phyloP scores from a whole-genome alignment of 2,329 filamentous ascomycete species.

The Trichoderma sp. region DNA sequence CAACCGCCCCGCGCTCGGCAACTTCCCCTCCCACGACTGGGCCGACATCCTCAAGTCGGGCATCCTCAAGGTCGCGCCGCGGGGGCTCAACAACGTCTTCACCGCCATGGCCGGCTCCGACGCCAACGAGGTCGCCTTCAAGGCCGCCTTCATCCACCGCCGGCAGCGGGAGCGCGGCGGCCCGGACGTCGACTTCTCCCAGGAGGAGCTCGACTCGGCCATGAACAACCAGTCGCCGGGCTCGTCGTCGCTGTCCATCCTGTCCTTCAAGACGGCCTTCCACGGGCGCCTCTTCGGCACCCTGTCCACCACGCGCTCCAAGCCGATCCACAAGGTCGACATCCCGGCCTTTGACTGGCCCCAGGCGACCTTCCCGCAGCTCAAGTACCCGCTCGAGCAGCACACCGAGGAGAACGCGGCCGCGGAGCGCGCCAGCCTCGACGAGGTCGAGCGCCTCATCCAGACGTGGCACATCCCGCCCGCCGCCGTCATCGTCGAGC shows the following conservation, averaged over 20 bases:
- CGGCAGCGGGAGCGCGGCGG: conserved; percentile 81
- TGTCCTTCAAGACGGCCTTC: conserved; percentile 87
- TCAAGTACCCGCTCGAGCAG: conserved; percentile 85
- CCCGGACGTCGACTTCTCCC: conserved; percentile 73
- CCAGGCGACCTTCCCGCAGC: conserved; percentile 78
- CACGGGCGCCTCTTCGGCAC: conserved; percentile 88
- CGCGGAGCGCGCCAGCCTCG: conserved; percentile 78
- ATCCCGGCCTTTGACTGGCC: conserved; percentile 96
- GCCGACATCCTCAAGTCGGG: conserved; percentile 76
- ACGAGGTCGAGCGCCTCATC: conserved; percentile 82
- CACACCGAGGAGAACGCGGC: conserved; percentile 78
- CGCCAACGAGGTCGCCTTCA: conserved; percentile 93
- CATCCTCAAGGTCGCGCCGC: conserved; percentile 79
- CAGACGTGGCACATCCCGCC: conserved; percentile 77
- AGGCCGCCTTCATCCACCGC: conserved; percentile 93
- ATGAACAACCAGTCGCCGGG: conserved; percentile 84
- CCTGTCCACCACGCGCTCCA: conserved; percentile 85
- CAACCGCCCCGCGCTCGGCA: conserved; percentile 86
- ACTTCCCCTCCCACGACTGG: conserved; percentile 89
- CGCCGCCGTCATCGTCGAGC: conserved; percentile 82
- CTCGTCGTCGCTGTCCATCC: conserved; percentile 74
- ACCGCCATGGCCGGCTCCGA: conserved; percentile 88
- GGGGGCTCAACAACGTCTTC: conserved; percentile 85
- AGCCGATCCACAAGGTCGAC: conserved; percentile 92
- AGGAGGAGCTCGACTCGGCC: conserved; percentile 70